A percentile compares a stretch with the other conserved stretches of the same genome.
phyloP scores from a whole-genome alignment of 164 flowering plant genomes.

The Kingdonia uniflora region DNA sequence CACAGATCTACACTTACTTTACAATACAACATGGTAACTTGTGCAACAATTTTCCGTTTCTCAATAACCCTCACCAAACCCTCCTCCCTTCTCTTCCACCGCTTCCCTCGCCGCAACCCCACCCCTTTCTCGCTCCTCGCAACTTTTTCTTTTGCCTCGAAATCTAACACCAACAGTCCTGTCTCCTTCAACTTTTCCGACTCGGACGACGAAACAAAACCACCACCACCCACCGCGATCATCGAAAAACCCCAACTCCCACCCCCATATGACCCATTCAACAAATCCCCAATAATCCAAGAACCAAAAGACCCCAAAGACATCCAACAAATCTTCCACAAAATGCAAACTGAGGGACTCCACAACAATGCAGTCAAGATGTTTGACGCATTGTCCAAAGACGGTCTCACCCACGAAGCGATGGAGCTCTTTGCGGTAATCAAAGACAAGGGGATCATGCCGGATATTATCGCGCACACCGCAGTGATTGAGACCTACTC shows the following conservation, averaged over 20 bases:
- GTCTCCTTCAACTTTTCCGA: slow-evolving; percentile 32
- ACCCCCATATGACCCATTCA: slow-evolving; percentile 87
- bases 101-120: background rate
- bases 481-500: slow-evolving; percentile 79
- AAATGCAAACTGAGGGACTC: slow-evolving; percentile 54
- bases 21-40: no score
- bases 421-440: slow-evolving; percentile 49
- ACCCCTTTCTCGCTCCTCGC: background rate
- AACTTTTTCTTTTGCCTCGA: slow-evolving; percentile 8
- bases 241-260: slow-evolving; percentile 39
- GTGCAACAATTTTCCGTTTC: no score
- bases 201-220: slow-evolving; percentile 10
- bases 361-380: slow-evolving; percentile 64
- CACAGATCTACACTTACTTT: no score
- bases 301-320: slow-evolving; percentile 68
- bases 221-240: background rate
- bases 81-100: background rate
- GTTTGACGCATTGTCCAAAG: slow-evolving; percentile 91
- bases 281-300: slow-evolving; percentile 44
- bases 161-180: slow-evolving; percentile 29
- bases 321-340: slow-evolving; percentile 66
- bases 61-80: background rate
- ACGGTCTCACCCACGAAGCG: slow-evolving; percentile 88
- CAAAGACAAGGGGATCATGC: slow-evolving; percentile 78
- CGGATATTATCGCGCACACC: slow-evolving; percentile 80